Base-by-base conservation (phyloP, 2,329 filamentous ascomycete genomes). In the Colletotrichum sp. region DNA sequence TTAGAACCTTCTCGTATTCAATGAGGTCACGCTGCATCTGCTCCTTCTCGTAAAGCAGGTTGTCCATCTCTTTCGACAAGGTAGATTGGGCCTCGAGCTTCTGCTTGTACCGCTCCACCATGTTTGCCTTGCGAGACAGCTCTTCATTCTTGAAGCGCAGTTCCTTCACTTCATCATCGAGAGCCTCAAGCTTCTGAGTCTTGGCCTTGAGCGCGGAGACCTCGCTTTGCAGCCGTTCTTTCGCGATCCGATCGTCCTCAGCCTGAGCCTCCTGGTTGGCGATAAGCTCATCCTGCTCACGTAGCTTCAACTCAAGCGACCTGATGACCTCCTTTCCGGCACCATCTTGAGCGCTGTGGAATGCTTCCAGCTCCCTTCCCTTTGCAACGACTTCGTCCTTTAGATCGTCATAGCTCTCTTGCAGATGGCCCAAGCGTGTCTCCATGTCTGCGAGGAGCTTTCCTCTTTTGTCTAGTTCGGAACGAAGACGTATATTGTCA, bases 261-360 rank as follows among this genome's bases (percentile, higher is more conserved):
- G 93, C 84, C 78, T 94, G 90, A 25, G 89, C 89, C 82, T 96
- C 94, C 78, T 95, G 91, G 28, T 88, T 90, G 52, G 92, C 91
- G 80, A 96, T 96, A 66, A 95, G 87, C 74, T 93, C 89, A 82
- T 95, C 93, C 79, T 94, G 92, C 79, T 95, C 91, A 55, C 90
- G 89, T 28, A 93, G 86, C 78, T 90, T 89, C 58, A 86, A 85
- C 78, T 93, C 87, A 78, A 94, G 85, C 75, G 88, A 84, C 83
- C 87, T 86, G 77, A 91, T 88, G 66, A 88, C 85, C 70, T 89
- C 87, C 81, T 85, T 90, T 82, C 86, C 87, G 83, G 87, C 84
- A 81, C 91, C 85, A 85, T 91, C 84, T 83, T 87, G 78, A 85
- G 90, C 83, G 79, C 88, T 86, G 78, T 87, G 82, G 67, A 90